Conservation (phyloP, 225 moss, liverwort and hornwort species). For the Asterella californica region DNA sequence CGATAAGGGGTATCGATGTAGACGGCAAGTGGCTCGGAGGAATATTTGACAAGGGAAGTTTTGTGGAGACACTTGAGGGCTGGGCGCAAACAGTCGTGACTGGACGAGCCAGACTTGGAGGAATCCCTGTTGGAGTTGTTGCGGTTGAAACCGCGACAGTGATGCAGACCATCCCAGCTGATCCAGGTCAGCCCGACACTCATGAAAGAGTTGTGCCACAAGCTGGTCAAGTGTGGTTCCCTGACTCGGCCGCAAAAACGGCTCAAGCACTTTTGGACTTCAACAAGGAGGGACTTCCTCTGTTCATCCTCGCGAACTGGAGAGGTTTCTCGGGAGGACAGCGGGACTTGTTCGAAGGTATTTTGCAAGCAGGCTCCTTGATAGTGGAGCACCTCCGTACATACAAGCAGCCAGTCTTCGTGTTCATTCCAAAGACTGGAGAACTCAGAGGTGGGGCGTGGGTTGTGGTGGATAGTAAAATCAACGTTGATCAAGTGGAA, state of each 20-base stretch:
- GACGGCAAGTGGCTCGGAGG: constrained; percentile 78
- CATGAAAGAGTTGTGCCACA: constrained; percentile 87
- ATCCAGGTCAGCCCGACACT: constrained; percentile 86
- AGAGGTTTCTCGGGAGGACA: constrained; percentile 94
- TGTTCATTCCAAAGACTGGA: constrained; percentile 87
- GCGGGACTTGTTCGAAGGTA: constrained; percentile 92
- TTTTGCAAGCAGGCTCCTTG: constrained; percentile 86
- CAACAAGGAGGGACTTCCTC: constrained; percentile 89
- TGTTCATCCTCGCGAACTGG: constrained; percentile 96
- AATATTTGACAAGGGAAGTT: constrained; percentile 85
- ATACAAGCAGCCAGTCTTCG: constrained; percentile 86
- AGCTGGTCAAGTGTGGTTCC: constrained; percentile 98
- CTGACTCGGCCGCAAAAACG: constrained; percentile 88
- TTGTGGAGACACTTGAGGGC: constrained; percentile 89
- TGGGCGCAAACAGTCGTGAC: constrained; percentile 97
- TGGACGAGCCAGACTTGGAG: constrained; percentile 80
- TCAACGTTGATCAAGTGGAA: constrained; percentile 83
- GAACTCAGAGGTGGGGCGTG: constrained; percentile 95
- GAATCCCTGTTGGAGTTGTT: constrained; percentile 78
- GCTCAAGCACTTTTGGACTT: constrained; percentile 86
- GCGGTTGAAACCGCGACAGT: constrained; percentile 95
- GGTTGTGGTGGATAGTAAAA: constrained; percentile 98
- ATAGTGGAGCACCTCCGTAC: constrained; percentile 91
- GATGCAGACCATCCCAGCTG: constrained; percentile 81
- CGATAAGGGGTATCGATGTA: constrained; percentile 60